Percentiles rank a stretch among this genome's conserved stretches.
phyloP scores from a whole-genome alignment of 2,329 filamentous ascomycete species.

The Fusarium sp. region DNA sequence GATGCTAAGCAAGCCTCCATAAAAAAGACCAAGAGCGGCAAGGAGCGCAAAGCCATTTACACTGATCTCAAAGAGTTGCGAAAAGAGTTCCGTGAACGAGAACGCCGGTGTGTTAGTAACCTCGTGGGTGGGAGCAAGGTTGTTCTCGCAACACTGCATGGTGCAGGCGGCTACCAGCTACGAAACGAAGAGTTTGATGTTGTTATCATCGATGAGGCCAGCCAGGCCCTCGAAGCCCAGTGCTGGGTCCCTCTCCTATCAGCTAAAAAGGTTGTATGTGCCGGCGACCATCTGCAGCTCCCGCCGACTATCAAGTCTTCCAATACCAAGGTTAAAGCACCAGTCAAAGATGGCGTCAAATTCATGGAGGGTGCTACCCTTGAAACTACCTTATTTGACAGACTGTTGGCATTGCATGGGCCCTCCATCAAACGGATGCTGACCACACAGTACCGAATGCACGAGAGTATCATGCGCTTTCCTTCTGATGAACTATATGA shows the following conservation, averaged over 20 bases:
- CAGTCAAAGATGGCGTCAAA: constrained; percentile 51
- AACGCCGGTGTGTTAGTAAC: constrained; percentile 81
- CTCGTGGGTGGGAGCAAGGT: constrained; percentile 84
- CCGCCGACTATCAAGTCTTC: constrained; percentile 93
- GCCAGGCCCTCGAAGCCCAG: constrained; percentile 94
- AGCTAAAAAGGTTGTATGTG: constrained; percentile 86
- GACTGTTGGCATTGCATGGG: constrained; percentile 84
- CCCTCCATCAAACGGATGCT: constrained; percentile 90
- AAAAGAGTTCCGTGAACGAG: constrained; percentile 87
- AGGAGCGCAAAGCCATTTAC: constrained; percentile 85
- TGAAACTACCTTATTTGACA: constrained; percentile 93
- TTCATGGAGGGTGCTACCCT: constrained; percentile 69
- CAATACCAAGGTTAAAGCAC: constrained; percentile 61
- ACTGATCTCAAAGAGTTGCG: constrained; percentile 84
- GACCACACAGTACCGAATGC: constrained; percentile 98
- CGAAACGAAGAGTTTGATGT: constrained; percentile 87
- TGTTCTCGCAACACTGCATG: constrained; percentile 91
- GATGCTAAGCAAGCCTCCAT: constrained; percentile 90
- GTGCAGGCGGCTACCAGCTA: constrained; percentile 86
- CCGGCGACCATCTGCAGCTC: constrained; percentile 93
- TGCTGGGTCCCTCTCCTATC: constrained; percentile 92
- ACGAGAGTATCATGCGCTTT: constrained; percentile 94
- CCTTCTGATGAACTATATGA: constrained; percentile 91
- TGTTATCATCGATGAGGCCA: constrained; percentile 95
- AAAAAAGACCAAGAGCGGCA: constrained; percentile 83